Evolutionary conservation across 257 asterid genomes (phyloP).

Genomic region (Craterostigma plantagineum): DNA sequence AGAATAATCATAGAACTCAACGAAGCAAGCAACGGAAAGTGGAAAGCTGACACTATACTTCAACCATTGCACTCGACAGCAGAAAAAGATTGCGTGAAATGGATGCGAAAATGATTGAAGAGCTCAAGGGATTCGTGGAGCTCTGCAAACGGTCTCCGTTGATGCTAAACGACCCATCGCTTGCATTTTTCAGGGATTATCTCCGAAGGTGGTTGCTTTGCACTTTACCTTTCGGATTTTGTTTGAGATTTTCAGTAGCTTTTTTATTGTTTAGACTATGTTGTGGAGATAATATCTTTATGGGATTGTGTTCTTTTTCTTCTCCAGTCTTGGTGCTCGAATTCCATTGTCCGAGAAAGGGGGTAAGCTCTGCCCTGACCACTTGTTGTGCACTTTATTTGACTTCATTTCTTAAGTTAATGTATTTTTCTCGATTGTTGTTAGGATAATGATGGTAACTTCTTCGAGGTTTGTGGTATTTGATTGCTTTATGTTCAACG

Average conservation of each 20-base stretch:
- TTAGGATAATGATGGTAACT: neutral
- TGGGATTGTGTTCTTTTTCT: neutral
- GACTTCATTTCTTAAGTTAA: neutral
- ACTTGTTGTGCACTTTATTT: neutral
- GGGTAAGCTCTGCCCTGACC: conserved; percentile 23
- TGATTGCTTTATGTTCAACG: too few species aligned
- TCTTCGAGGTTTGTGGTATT: too few species aligned
- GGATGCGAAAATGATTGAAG: conserved; percentile 28
- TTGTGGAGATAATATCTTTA: neutral
- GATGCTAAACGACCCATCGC: conserved; percentile 23
- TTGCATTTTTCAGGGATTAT: conserved; percentile 40
- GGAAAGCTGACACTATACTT: too few species aligned
- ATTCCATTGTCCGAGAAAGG: conserved; percentile 19
- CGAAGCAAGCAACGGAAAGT: too few species aligned
- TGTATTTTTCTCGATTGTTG: neutral
- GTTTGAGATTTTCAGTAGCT: neutral
- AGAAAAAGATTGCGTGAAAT: conserved; percentile 8
- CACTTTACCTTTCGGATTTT: neutral
- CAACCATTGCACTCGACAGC: too few species aligned
- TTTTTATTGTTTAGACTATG: neutral
- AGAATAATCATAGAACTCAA: too few species aligned
- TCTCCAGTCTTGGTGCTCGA: conserved; percentile 46
- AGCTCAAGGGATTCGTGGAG: conserved; percentile 28
- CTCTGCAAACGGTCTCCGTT: conserved; percentile 33
- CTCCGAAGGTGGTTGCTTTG: conserved; percentile 35